phyloP scores from a whole-genome alignment of 306 rosid genomes.

The Alnus rubra region DNA sequence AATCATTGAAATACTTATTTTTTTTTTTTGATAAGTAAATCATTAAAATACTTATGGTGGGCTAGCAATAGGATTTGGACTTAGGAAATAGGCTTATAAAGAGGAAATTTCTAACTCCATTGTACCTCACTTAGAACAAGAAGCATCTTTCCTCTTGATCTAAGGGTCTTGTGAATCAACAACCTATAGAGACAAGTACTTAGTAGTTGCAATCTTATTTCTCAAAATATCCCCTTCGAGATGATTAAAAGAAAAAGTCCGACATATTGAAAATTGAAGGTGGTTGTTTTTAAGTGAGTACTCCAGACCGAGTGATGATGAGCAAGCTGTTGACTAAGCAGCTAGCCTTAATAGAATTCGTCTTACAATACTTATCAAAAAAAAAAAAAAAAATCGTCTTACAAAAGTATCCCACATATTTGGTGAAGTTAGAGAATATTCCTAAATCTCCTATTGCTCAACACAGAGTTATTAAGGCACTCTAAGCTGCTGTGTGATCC shows the following conservation, averaged over 20 bases:
- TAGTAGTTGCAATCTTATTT: not conserved
- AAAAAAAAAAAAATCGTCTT: not conserved
- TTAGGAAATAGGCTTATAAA: not conserved
- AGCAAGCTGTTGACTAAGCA: not conserved
- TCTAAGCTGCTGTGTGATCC: not conserved
- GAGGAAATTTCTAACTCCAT: not conserved
- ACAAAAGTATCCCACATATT: not conserved
- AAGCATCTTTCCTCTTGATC: not conserved
- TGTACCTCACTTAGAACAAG: not conserved
- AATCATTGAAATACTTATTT: not conserved
- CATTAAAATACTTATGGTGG: not conserved
- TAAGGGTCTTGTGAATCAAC: not conserved
- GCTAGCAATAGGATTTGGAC: not conserved
- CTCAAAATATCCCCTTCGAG: not conserved
- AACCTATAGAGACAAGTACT: not conserved
- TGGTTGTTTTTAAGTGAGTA: not conserved
- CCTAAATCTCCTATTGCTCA: not conserved
- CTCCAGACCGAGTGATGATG: not conserved
- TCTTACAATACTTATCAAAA: not conserved
- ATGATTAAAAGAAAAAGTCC: not conserved
- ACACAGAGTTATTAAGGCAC: not conserved
- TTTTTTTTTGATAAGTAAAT: too few relatives aligned
- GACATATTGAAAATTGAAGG: not conserved
- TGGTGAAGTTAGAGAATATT: not conserved
- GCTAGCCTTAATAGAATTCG: not conserved